Conservation (phyloP, 768 basidiomycete genomes). For the Neoboletus subvelutipes region DNA sequence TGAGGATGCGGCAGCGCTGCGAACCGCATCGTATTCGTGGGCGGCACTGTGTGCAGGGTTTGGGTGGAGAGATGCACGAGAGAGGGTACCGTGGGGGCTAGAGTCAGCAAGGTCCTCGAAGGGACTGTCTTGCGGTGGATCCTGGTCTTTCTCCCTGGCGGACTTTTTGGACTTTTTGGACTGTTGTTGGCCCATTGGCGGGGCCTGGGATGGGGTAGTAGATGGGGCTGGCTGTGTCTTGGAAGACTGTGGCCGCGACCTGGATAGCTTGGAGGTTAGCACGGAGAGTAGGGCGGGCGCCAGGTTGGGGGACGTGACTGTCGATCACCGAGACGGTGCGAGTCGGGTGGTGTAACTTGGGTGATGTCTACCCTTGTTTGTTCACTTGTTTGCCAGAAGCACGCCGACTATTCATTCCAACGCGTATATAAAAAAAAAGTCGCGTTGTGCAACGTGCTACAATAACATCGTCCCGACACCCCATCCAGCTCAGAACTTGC, state of each 20-base stretch:
- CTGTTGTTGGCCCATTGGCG: constrained; percentile 79
- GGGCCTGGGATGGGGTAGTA: constrained; percentile 34
- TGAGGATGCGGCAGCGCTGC: constrained; percentile 34
- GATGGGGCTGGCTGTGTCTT: constrained; percentile 62
- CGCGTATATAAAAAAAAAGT: constrained; percentile 25
- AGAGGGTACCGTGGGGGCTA: constrained; percentile 41
- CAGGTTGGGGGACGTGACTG: constrained; percentile 52
- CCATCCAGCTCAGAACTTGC: constrained; percentile 72
- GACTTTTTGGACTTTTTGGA: constrained; percentile 79
- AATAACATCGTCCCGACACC: constrained; percentile 1
- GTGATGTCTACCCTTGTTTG: constrained; percentile 32
- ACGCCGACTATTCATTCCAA: constrained; percentile 8
- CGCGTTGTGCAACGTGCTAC: constrained; percentile 18
- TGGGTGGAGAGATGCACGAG: constrained; percentile 44
- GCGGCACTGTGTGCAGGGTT: constrained; percentile 42
- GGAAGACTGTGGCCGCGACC: constrained; percentile 71
- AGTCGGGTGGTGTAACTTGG: constrained; percentile 22
- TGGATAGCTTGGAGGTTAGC: constrained; percentile 66
- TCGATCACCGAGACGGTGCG: constrained; percentile 29
- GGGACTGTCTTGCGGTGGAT: constrained; percentile 42
- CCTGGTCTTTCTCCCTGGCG: constrained; percentile 67
- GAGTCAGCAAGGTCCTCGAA: constrained; percentile 39
- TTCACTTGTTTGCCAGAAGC: constrained; percentile 30
- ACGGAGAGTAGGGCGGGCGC: constrained; percentile 80
- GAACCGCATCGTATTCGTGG: constrained; percentile 34